These are phyloP conservation scores for Forsythia viridissima DNA, from an alignment of 257 asterid species.

Conservation along the genomic window DNA sequence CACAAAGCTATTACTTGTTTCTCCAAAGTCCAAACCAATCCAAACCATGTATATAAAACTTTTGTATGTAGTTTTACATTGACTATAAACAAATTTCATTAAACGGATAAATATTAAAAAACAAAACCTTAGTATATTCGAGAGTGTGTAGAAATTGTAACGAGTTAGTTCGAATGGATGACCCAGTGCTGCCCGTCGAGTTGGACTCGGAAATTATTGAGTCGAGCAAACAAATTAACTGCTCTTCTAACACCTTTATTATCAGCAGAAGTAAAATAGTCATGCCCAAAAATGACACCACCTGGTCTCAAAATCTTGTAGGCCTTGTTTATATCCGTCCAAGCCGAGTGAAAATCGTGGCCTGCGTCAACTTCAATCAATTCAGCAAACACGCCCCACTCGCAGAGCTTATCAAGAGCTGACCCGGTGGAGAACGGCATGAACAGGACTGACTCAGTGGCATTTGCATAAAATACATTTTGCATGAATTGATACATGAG, in stretches of 20 bases:
- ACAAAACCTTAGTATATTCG: neutral
- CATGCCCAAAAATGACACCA: slow-evolving; percentile 68
- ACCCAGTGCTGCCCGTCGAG: slow-evolving; percentile 67
- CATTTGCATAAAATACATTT: slow-evolving; percentile 17
- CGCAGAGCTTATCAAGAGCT: slow-evolving; percentile 56
- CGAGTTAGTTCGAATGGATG: slow-evolving; percentile 16
- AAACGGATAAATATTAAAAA: too few species aligned
- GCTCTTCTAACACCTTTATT: slow-evolving; percentile 60
- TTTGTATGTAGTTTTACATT: too few species aligned
- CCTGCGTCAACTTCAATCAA: slow-evolving; percentile 70
- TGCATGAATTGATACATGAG: slow-evolving; percentile 71
- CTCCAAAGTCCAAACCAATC: too few species aligned
- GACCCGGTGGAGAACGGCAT: slow-evolving; percentile 63
- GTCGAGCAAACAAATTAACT: slow-evolving; percentile 52
- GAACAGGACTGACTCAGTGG: slow-evolving; percentile 24
- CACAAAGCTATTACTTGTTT: too few species aligned
- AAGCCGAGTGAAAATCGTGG: slow-evolving; percentile 73
- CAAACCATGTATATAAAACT: too few species aligned
- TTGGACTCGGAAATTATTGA: slow-evolving; percentile 36
- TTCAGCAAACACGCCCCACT: slow-evolving; percentile 70
- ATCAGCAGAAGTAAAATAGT: slow-evolving; percentile 36
- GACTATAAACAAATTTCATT: too few species aligned
- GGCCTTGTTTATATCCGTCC: slow-evolving; percentile 64
- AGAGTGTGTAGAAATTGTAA: too few species aligned
- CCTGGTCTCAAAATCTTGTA: slow-evolving; percentile 51